Percentiles rank a stretch among this genome's conserved stretches.
Evolutionary conservation across 163 green algal species (phyloP).

Genomic region (Chloromonas sp.): DNA sequence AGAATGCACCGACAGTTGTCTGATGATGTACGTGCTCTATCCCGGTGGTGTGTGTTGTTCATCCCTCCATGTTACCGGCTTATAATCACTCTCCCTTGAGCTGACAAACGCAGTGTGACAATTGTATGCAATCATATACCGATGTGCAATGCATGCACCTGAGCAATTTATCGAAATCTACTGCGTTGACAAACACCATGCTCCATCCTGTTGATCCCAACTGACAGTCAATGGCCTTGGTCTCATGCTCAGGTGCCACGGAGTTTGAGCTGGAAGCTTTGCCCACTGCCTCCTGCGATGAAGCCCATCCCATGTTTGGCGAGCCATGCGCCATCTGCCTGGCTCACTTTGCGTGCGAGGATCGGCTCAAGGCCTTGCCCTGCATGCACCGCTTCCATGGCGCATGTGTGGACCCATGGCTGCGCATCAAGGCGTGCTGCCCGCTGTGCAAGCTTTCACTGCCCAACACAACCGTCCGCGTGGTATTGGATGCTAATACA

Average conservation of each 20-base stretch:
- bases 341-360: conserved; percentile 20
- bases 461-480: not conserved
- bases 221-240: too few species aligned
- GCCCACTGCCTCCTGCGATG: not conserved
- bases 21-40: not conserved
- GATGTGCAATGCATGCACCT: too few species aligned
- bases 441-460: conserved; percentile 30
- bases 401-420: conserved; percentile 39
- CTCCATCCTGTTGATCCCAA: too few species aligned
- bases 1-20: not conserved
- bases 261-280: not conserved
- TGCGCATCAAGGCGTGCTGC: conserved; percentile 35
- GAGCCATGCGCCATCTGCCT: conserved; percentile 42
- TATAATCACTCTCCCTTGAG: too few species aligned
- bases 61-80: too few species aligned
- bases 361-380: conserved; percentile 26
- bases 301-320: not conserved
- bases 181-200: too few species aligned
- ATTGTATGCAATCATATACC: too few species aligned
- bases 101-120: too few species aligned
- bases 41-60: not conserved
- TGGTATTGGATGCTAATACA: too few species aligned
- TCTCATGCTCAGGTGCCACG: not conserved
- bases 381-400: conserved; percentile 34
- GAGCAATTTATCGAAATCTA: too few species aligned